phyloP scores from a whole-genome alignment of 331 rosid genomes.

The Rosa hybrid region DNA sequence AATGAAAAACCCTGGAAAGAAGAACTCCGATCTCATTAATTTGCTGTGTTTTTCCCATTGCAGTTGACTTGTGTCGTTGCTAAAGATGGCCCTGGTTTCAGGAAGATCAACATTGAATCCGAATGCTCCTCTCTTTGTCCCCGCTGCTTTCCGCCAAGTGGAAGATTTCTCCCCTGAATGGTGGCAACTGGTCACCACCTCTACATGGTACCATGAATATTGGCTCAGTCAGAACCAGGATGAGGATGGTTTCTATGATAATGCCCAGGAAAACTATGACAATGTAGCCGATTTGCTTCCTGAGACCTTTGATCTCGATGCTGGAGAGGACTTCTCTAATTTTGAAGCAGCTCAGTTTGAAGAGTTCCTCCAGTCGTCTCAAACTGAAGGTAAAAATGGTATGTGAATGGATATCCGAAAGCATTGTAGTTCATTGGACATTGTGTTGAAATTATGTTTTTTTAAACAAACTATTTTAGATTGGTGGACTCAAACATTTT shows the following conservation, averaged over 20 bases:
- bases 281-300: conserved; percentile 61
- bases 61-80: neutral
- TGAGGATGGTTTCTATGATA: conserved; percentile 42
- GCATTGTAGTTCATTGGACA: neutral
- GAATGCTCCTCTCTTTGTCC: conserved; percentile 78
- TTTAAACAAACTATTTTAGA: neutral
- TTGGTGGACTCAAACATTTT: neutral
- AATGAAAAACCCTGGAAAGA: neutral
- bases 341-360: conserved; percentile 77
- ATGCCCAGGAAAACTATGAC: conserved; percentile 33
- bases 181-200: conserved; percentile 87
- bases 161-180: conserved; percentile 95
- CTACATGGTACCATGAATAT: conserved; percentile 77
- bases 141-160: conserved; percentile 76
- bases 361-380: conserved; percentile 56
- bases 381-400: conserved; percentile 37
- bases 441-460: neutral
- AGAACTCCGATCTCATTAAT: neutral
- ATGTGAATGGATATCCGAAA: neutral
- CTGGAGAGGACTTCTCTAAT: conserved; percentile 44
- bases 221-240: conserved; percentile 84
- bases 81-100: conserved; percentile 71
- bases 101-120: conserved; percentile 81
- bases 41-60: neutral
- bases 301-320: conserved; percentile 71